A percentile compares a stretch with the other conserved stretches of the same genome.
phyloP scores from a whole-genome alignment of 2,329 filamentous ascomycete species.

The Fusarium falciforme region DNA sequence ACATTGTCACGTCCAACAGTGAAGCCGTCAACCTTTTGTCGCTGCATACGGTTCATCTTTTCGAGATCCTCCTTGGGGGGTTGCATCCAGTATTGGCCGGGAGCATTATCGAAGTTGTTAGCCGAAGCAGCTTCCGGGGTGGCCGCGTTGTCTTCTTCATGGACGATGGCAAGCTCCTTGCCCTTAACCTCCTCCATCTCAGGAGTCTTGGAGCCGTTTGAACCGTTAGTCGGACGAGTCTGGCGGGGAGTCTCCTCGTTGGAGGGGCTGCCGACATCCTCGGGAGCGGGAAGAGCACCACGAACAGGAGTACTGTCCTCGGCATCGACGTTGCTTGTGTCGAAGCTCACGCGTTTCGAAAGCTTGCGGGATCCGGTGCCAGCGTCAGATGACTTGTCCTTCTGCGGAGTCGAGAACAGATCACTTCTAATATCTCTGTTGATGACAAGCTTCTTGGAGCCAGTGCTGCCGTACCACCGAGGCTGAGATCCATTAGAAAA shows the following conservation, averaged over 20 bases:
- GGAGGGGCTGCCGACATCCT: conserved; percentile 45
- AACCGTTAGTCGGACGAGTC: conserved; percentile 59
- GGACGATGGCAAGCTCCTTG: conserved; percentile 82
- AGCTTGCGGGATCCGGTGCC: conserved; percentile 62
- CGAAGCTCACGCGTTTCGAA: conserved; percentile 93
- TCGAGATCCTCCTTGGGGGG: conserved; percentile 80
- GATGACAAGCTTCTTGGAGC: conserved; percentile 91
- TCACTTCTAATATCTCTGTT: conserved; percentile 86
- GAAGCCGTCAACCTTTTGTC: conserved; percentile 79
- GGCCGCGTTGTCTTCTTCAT: conserved; percentile 69
- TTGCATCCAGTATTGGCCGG: conserved; percentile 88
- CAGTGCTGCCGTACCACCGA: conserved; percentile 73
- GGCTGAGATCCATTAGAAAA: conserved; percentile 77
- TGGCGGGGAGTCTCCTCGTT: conserved; percentile 59
- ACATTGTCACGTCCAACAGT: conserved; percentile 85
- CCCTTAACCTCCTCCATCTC: conserved; percentile 80
- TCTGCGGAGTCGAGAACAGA: conserved; percentile 71
- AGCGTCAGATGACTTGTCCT: conserved; percentile 59
- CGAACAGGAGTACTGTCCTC: conserved; percentile 51
- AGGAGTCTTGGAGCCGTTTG: conserved; percentile 54
- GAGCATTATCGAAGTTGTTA: conserved; percentile 57
- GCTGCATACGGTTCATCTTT: conserved; percentile 82
- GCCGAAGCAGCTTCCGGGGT: conserved; percentile 42
- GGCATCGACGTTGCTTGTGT: conserved; percentile 66
- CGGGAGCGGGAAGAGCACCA: conserved; percentile 49